Base-by-base conservation (phyloP, 768 basidiomycete species). In the Pseudohyphozyma bogoriensis region DNA sequence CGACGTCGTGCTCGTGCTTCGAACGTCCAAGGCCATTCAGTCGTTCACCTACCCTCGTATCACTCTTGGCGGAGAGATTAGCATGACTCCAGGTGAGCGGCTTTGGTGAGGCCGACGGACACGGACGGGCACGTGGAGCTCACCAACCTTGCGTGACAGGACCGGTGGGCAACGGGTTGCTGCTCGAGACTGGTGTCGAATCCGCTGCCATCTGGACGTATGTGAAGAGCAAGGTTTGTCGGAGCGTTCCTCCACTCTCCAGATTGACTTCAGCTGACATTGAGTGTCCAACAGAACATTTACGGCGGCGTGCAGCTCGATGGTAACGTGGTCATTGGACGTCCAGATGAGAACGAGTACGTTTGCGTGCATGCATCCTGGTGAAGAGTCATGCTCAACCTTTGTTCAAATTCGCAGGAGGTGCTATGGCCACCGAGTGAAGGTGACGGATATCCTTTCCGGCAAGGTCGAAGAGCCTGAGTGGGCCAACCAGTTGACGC, bases 1-100 rank as follows among this genome's bases (percentile, higher is more conserved):
- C 51, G 66, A 68, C 36, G 56, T 64, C 22, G 63, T 68, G 6
- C 60, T 68, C 18, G 51, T 68, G 6, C 56, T 68, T 7, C 63
- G 66, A 5, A 57, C 45, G n/a, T 42, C 57, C 12, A 31, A 24
- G 20, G 51, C 63, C 0, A 53, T 68, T 35, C 42, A 62, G 5
- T 53, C 58, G 3, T 62, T 68, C 51, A 35, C 29, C 9, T 44
- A 52, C 24, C 36, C 56, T 3, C 35, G 45, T 0, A n/a, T 58
- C 11, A 33, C 57, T 0, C 50, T 65, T 2, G 64, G 54, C 2
- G 56, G 29, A 10, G 57, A 57, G 24, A 26, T 61, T 39, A 36
- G 47, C 13, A 28, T 65, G 8, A 40, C 59, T 2, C 40, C 54
- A 9, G 62, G 62, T 58, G 2, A 32, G 62, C 42, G n/a, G 11